A percentile compares a stretch with the other conserved stretches of the same genome.
phyloP scores from a whole-genome alignment of 2,329 filamentous ascomycete genomes.

The Sphaerulina vaccinii region DNA sequence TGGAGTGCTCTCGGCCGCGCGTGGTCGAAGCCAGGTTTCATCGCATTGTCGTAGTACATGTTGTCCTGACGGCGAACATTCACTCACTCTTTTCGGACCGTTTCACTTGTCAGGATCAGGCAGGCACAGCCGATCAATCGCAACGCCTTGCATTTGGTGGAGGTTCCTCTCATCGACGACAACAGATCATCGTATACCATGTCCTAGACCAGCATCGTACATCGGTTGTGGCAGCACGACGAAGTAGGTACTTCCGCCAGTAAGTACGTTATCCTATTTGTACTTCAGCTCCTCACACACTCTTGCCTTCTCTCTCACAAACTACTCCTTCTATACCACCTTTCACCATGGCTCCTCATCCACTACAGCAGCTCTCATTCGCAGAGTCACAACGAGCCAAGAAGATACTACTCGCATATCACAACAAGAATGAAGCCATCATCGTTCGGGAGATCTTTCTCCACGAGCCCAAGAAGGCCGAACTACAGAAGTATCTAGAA shows the following conservation, averaged over 20 bases:
- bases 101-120: not conserved
- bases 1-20: too few relatives aligned
- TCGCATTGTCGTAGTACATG: too few relatives aligned
- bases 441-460: conserved; percentile 34
- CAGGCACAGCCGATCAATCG: not conserved
- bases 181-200: too few relatives aligned
- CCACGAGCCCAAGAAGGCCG: conserved; percentile 34
- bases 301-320: not conserved
- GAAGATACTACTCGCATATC: conserved; percentile 24
- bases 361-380: conserved; percentile 26
- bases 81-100: too few relatives aligned
- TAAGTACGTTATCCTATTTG: not conserved
- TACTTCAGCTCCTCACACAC: too few relatives aligned
- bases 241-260: not conserved
- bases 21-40: too few relatives aligned
- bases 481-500: conserved; percentile 31
- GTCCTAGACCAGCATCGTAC: too few relatives aligned
- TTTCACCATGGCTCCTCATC: conserved; percentile 20
- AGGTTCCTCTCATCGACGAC: too few relatives aligned
- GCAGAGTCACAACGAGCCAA: conserved; percentile 27
- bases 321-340: not conserved
- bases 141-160: not conserved
- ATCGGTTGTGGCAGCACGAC: not conserved
- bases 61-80: too few relatives aligned
- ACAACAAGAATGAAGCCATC: conserved; percentile 28